Percentiles rank a stretch among this genome's conserved stretches.
These are phyloP conservation scores for Spiraea crenata DNA, from an alignment of 331 rosid genomes.

Conservation along the genomic window DNA sequence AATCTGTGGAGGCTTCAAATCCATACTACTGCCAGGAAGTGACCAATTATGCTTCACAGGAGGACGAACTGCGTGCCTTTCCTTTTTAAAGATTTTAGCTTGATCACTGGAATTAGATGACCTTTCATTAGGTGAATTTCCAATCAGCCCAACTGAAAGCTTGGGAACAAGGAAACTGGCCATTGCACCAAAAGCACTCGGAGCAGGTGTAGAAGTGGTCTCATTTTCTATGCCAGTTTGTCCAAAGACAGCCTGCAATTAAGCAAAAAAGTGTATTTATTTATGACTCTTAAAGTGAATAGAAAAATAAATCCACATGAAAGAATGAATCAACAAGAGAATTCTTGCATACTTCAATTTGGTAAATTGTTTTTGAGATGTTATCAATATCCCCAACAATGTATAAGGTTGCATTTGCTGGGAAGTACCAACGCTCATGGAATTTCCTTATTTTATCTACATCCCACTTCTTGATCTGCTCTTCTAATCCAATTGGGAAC, in stretches of 20 bases:
- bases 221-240: constrained; percentile 70
- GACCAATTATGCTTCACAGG: constrained; percentile 97
- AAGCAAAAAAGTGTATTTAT: constrained; percentile 16
- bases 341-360: constrained; percentile 71
- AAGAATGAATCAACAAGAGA: constrained; percentile 19
- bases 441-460: constrained; percentile 97
- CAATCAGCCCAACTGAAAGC: constrained; percentile 78
- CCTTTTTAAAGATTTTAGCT: constrained; percentile 61
- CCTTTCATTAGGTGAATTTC: constrained; percentile 66
- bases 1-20: constrained; percentile 76
- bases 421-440: constrained; percentile 99
- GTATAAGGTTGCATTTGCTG: constrained; percentile 97
- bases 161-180: constrained; percentile 97
- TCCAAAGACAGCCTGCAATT: constrained; percentile 79
- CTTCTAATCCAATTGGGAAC: constrained; percentile 98
- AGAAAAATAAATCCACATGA: neutral
- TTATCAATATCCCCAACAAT: constrained; percentile 92
- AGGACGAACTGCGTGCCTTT: constrained; percentile 86
- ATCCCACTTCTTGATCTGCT: constrained; percentile 98
- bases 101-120: constrained; percentile 65
- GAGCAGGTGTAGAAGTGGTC: constrained; percentile 59
- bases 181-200: constrained; percentile 96
- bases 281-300: constrained; percentile 13
- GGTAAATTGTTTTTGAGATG: constrained; percentile 73
- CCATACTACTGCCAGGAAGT: constrained; percentile 61